A percentile compares a stretch with the other conserved stretches of the same genome.
Evolutionary conservation across 495 filamentous ascomycete genomes (phyloP).

Genomic region (Aspergillus panamensis): DNA sequence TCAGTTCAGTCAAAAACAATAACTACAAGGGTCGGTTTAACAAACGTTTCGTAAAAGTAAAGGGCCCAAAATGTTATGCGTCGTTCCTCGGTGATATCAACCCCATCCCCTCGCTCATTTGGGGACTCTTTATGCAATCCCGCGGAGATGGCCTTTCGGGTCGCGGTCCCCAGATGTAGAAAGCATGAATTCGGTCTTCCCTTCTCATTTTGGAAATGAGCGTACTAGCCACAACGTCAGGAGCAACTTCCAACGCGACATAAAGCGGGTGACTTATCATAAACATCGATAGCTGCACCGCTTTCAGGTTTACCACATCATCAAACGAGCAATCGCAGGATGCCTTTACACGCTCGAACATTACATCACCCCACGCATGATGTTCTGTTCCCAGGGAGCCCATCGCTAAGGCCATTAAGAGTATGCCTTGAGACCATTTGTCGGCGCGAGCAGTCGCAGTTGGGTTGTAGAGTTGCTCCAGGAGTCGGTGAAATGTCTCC

Average conservation of each 20-base stretch:
- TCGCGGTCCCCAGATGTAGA: conserved; percentile 36
- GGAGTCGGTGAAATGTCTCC: conserved; percentile 24
- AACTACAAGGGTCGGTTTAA: not conserved
- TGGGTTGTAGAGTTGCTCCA: conserved; percentile 35
- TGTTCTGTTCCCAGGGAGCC: conserved; percentile 36
- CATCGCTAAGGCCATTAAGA: conserved; percentile 34
- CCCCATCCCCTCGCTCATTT: conserved; percentile 21
- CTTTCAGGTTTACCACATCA: conserved; percentile 44
- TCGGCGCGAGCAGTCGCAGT: conserved; percentile 23
- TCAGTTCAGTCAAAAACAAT: conserved; percentile 10
- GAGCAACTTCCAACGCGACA: not conserved
- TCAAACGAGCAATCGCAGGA: conserved; percentile 29
- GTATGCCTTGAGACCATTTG: conserved; percentile 24
- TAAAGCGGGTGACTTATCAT: conserved; percentile 37
- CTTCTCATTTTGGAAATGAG: conserved; percentile 42
- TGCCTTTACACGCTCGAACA: conserved; percentile 42
- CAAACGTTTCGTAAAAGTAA: conserved; percentile 42
- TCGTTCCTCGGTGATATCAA: conserved; percentile 34
- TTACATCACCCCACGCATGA: conserved; percentile 36
- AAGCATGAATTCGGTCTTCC: conserved; percentile 44
- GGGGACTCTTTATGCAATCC: conserved; percentile 44
- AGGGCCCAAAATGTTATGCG: conserved; percentile 43
- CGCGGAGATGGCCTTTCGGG: conserved; percentile 40
- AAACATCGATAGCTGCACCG: conserved; percentile 40
- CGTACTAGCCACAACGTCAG: conserved; percentile 24